Evolutionary conservation across 148 eudicot species (phyloP).

Genomic region (Nepenthes mirabilis): DNA sequence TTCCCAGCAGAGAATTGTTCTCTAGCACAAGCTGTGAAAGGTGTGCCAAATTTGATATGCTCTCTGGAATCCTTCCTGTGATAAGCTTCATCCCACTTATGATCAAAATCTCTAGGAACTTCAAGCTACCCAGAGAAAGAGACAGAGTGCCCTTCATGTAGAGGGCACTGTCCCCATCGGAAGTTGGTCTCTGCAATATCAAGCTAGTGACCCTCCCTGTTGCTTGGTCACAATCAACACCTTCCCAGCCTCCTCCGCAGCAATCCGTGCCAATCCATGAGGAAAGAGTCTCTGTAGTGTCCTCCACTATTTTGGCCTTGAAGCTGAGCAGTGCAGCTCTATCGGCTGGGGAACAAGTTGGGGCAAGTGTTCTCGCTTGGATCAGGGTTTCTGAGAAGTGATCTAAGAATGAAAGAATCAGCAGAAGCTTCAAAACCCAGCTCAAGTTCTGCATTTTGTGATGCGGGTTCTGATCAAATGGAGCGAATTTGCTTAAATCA

Average conservation of each 20-base stretch:
- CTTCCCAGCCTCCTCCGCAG: conserved; percentile 84
- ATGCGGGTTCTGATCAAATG: neutral
- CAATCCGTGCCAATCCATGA: conserved; percentile 68
- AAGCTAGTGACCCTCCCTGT: conserved; percentile 52
- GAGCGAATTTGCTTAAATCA: neutral
- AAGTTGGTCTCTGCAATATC: conserved; percentile 36
- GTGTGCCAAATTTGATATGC: conserved; percentile 32
- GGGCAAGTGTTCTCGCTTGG: conserved; percentile 4
- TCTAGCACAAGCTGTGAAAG: conserved; percentile 64
- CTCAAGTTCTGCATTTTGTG: conserved; percentile 31
- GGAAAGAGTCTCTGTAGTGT: conserved; percentile 51
- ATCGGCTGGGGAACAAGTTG: conserved; percentile 38
- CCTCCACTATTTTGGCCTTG: conserved; percentile 42
- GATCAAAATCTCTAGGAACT: conserved; percentile 41
- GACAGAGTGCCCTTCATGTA: conserved; percentile 70
- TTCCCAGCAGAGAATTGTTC: conserved; percentile 49
- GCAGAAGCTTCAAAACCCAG: conserved; percentile 30
- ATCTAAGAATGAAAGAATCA: conserved; percentile 21
- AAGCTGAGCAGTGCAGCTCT: conserved; percentile 61
- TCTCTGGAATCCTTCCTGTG: conserved; percentile 44
- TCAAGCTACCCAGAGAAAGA: conserved; percentile 43
- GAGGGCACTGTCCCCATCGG: conserved; percentile 1
- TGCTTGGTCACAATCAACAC: conserved; percentile 41
- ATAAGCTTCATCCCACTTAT: conserved; percentile 71
- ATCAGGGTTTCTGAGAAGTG: conserved; percentile 7